Percentiles rank a stretch among this genome's conserved stretches.
phyloP scores from a whole-genome alignment of 1,284 basidiomycete species.

The Puccinia polysora region DNA sequence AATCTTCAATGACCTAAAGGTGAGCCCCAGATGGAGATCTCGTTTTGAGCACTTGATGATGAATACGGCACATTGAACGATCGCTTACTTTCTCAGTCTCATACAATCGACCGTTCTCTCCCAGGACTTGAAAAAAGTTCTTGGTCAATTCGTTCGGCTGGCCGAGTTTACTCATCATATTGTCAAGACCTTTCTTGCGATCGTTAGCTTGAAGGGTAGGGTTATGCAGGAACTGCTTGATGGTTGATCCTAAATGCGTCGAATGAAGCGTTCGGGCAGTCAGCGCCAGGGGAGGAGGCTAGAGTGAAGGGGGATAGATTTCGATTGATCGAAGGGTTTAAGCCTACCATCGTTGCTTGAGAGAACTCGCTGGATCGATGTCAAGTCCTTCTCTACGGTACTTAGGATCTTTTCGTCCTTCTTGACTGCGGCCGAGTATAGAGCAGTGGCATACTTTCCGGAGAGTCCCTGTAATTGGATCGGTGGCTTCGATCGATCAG shows the following conservation, averaged over 20 bases:
- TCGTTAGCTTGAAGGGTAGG: conserved; percentile 41
- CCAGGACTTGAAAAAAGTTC: conserved; percentile 85
- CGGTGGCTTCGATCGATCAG: conserved; percentile 38
- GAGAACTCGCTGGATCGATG: conserved; percentile 34
- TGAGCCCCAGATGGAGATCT: neutral
- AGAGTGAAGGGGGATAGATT: no score
- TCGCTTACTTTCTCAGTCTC: conserved; percentile 63
- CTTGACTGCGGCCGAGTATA: conserved; percentile 82
- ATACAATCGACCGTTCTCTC: conserved; percentile 84
- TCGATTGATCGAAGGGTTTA: no score
- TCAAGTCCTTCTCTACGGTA: conserved; percentile 49
- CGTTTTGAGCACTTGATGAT: neutral
- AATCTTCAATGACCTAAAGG: conserved; percentile 72
- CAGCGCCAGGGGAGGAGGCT: no score
- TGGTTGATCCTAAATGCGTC: conserved; percentile 14
- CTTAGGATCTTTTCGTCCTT: conserved; percentile 58
- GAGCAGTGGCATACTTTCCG: conserved; percentile 88
- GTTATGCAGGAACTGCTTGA: conserved; percentile 41
- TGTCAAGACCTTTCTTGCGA: conserved; percentile 34
- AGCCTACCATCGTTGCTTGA: conserved; percentile 36
- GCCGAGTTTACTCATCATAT: conserved; percentile 32
- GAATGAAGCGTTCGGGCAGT: no score
- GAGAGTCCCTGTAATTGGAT: conserved; percentile 56
- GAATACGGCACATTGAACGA: neutral
- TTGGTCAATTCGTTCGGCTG: conserved; percentile 61